phyloP scores from a whole-genome alignment of 2,329 filamentous ascomycete species.

The Aspergillus spinulosporus region DNA sequence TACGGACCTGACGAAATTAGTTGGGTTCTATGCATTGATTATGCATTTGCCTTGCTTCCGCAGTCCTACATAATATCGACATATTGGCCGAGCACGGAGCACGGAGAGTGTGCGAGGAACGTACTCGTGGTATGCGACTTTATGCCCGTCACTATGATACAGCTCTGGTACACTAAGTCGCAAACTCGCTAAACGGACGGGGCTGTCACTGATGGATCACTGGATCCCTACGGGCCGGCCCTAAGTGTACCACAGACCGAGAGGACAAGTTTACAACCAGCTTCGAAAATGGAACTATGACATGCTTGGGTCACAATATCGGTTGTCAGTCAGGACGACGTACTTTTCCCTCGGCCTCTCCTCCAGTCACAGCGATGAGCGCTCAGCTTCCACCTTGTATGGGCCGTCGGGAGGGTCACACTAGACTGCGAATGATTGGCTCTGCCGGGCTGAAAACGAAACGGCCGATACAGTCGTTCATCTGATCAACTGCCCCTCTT shows the following conservation, averaged over 20 bases:
- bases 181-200: conserved; percentile 1
- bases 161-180: conserved; percentile 12
- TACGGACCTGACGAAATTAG: conserved; percentile 10
- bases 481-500: conserved; percentile 21
- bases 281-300: not conserved
- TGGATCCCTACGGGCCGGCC: conserved; percentile 25
- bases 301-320: conserved; percentile 11
- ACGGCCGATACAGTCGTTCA: conserved; percentile 18
- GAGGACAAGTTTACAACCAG: not conserved
- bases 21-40: conserved; percentile 20
- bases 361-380: not conserved
- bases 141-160: not conserved
- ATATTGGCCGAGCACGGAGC: conserved; percentile 14
- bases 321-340: not conserved
- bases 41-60: conserved; percentile 19
- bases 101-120: not conserved
- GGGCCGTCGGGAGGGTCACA: conserved; percentile 17
- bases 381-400: not conserved
- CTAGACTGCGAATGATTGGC: conserved; percentile 21
- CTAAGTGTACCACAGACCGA: conserved; percentile 24
- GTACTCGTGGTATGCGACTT: not conserved
- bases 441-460: conserved; percentile 12
- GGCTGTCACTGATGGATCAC: conserved; percentile 21
- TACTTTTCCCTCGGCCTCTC: conserved; percentile 7
- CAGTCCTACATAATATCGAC: conserved; percentile 20